Evolutionary conservation across 352 stramenopile genomes (phyloP).

Genomic region (Globisporangium mamillatum): DNA sequence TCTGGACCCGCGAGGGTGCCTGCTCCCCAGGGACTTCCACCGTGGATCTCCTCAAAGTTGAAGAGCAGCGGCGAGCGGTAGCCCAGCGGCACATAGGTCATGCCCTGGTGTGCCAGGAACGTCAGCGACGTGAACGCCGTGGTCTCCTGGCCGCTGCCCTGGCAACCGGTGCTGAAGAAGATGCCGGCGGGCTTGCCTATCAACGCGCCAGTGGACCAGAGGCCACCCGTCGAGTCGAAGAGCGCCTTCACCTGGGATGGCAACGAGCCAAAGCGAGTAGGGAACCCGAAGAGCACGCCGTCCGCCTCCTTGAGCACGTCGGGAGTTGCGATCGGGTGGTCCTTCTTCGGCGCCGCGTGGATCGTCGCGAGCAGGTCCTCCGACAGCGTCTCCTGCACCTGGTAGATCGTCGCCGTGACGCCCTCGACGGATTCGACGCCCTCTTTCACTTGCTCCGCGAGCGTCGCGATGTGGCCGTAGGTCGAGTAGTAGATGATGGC

Average conservation of each 20-base stretch:
- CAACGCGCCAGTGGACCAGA: slow-evolving; percentile 65
- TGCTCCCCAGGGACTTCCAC: slow-evolving; percentile 51
- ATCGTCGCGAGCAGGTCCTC: slow-evolving; percentile 74
- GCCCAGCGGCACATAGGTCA: slow-evolving; percentile 78
- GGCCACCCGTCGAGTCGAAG: slow-evolving; percentile 59
- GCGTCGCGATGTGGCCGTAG: slow-evolving; percentile 68
- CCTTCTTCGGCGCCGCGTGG: slow-evolving; percentile 58
- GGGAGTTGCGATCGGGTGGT: slow-evolving; percentile 50
- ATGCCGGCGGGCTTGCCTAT: slow-evolving; percentile 69
- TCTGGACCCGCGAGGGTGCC: slow-evolving; percentile 59
- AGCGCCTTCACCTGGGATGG: slow-evolving; percentile 76
- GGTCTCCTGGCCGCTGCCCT: slow-evolving; percentile 79
- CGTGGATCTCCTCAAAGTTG: slow-evolving; percentile 47
- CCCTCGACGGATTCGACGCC: slow-evolving; percentile 60
- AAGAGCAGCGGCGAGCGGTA: slow-evolving; percentile 32
- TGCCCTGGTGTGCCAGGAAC: slow-evolving; percentile 77
- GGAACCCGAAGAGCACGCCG: slow-evolving; percentile 84
- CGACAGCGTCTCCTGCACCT: slow-evolving; percentile 66
- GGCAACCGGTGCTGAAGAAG: slow-evolving; percentile 62
- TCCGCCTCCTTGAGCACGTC: slow-evolving; percentile 59
- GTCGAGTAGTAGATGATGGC: slow-evolving; percentile 77
- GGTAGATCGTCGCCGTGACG: slow-evolving; percentile 49
- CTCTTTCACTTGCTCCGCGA: slow-evolving; percentile 61
- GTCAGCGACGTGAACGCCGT: slow-evolving; percentile 59
- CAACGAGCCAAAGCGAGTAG: slow-evolving; percentile 77